A percentile compares a stretch with the other conserved stretches of the same genome.
These are phyloP conservation scores for Fusarium azukiicola DNA, from an alignment of 2,329 filamentous ascomycete species.

Conservation along the genomic window DNA sequence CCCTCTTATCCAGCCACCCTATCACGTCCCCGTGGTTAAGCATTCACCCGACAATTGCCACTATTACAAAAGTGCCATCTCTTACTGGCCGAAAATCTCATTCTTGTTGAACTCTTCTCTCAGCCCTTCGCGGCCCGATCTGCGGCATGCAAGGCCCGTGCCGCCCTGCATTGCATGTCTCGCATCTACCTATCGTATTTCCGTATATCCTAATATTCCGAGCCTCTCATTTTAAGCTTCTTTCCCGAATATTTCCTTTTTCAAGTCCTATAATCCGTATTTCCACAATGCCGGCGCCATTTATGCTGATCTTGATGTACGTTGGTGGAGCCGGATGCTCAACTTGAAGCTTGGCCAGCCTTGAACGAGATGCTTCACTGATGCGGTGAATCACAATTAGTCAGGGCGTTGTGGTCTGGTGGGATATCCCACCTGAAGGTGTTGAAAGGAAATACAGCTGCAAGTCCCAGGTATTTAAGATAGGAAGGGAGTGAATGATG, in stretches of 20 bases:
- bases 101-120: neutral
- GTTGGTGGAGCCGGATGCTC: neutral
- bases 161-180: slow-evolving; percentile 18
- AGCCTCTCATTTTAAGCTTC: neutral
- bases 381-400: slow-evolving; percentile 8
- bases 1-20: neutral
- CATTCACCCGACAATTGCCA: neutral
- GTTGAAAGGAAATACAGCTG: neutral
- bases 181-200: neutral
- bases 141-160: slow-evolving; percentile 6
- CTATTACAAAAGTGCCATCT: neutral
- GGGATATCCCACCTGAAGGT: slow-evolving; percentile 2
- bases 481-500: neutral
- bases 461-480: neutral
- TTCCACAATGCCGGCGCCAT: neutral
- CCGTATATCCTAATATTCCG: slow-evolving; percentile 13
- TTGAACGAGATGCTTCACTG: neutral
- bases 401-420: neutral
- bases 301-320: neutral
- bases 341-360: neutral
- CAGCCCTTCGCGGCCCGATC: neutral
- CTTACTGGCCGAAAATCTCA: neutral
- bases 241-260: neutral
- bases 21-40: neutral
- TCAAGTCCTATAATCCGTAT: neutral